Evolutionary conservation across 345 rosid genomes (phyloP), one percentile per base, ranked within the genome.

Genomic region (Eucalyptus shirleyi): DNA sequence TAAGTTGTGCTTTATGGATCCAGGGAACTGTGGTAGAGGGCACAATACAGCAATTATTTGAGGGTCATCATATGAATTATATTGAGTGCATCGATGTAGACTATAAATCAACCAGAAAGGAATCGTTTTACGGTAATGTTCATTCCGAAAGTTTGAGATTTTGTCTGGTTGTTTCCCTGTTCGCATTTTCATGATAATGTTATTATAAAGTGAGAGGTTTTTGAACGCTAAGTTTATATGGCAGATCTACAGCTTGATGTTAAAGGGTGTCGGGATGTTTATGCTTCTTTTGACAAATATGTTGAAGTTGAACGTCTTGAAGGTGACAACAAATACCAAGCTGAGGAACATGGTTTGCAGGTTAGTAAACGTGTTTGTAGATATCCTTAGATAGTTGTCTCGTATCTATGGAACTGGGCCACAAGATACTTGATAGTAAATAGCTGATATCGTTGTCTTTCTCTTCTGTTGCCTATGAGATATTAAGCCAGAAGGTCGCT

Each of bases 1-100:
- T 62, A 47, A 88, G 40, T 88, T 89, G 59, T 91, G 87, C 91
- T 90, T 65, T 86, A 87, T 88, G 42, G 50, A 50, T 77, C 40
- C 92, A 98, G 99, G 99, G 99, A 87, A 98, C 99, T 92, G 99
- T 97, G 89, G 99, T 98, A 69, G 99, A 98, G 94, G 99, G 99
- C 89, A 98, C 99, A 72, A 98, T 98, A 91, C 99, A 98, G 89
- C 96, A 97, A 91, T 91, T 98, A 87, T 98, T 98, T 91, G 99
- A 98, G 94, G 99, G 99, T 86, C 99, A 98, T 90, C 98, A 96
- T 90, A 98, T 98, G 99, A 98, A 97, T 91, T 98, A 98, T 94
- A 98, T 98, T 67, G 99, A 95, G 88, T 98, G 99, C 97, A 97
- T 98, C 91, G 95, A 97, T 93, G 99, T 98, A 90, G 99, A 98